Evolutionary conservation across 75 land plant species (phyloP), one percentile per base, ranked within the genome.

Genomic region (Pinus tabuliformis): DNA sequence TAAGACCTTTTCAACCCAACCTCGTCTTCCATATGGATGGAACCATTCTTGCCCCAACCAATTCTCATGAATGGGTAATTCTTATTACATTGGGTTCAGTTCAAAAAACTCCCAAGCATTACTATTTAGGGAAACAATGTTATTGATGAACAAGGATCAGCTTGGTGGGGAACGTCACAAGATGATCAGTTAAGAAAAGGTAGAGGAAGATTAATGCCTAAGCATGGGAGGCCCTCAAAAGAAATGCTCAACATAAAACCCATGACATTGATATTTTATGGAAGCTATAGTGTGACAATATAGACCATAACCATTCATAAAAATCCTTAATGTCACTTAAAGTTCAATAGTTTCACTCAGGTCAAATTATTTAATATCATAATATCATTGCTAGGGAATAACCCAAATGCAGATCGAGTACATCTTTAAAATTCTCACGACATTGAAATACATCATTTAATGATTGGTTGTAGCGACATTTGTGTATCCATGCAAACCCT

Each of bases 331-430:
- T 84, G 81, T 54, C 96, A 95, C 28, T 77, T 95, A 16, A 91
- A 89, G 68, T 93, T 95, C 49, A 91, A 93, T 79, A 86, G 42
- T 66, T 91, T 82, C 62, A 26, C 60, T 11, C 77, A 72, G 0
- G 79, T 95, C 16, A 59, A 70, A 16, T 86, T 93, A 22, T 20
- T 39, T 5, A 81, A 86, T 68, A 30, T 95, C 28, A 84, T 81
- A n/a, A 85, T 91, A 68, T 77, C 76, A 33, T 83, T 92, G 6
- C 95, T 93, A 0, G 82, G 76, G 11, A 75, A 82, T 58, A 95
- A 96, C 74, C 96, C 89, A 17, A 93, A 95, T 83, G 93, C 98
- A 14, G 93, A 95, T 56, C 96, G 92, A 56, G 89, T 95, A 24
- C 96, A 95, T 73, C 85, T 95, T 52, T 90, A 86, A 62, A 87